Conservation (phyloP, 78 protist species). For the Bodo saltans region DNA sequence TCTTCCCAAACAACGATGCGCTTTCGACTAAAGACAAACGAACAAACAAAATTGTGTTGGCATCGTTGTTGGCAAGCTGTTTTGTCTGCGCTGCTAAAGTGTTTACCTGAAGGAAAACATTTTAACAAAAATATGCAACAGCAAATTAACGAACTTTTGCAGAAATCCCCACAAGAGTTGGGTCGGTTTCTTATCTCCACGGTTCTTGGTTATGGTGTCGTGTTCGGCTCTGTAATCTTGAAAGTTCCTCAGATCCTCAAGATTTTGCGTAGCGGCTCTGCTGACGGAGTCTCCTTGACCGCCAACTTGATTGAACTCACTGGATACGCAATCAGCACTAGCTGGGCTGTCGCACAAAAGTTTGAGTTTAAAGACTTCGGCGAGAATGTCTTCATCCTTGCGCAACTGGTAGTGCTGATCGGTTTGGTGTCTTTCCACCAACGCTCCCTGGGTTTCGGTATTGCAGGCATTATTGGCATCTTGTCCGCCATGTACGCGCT, state of each 20-base stretch:
- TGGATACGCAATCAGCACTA: constrained; percentile 13
- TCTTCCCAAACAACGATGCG: no score
- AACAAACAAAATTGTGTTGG: no score
- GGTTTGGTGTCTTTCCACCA: constrained; percentile 35
- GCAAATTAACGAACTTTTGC: background rate
- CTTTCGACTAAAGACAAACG: no score
- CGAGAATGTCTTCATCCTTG: constrained; percentile 46
- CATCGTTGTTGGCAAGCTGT: no score
- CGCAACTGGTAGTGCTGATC: constrained; percentile 44
- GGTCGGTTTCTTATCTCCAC: constrained; percentile 6
- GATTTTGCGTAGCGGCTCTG: constrained; percentile 35
- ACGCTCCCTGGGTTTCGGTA: background rate
- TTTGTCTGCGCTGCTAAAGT: no score
- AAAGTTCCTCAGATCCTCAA: constrained; percentile 81
- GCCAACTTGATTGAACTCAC: constrained; percentile 44
- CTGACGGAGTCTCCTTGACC: constrained; percentile 46
- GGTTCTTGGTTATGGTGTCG: constrained; percentile 54
- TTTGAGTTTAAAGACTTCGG: constrained; percentile 38
- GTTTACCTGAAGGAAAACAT: no score
- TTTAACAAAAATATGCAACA: background rate
- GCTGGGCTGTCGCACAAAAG: background rate
- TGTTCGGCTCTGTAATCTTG: constrained; percentile 46
- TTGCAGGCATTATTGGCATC: background rate
- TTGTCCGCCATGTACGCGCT: background rate
- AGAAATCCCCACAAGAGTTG: background rate